Conservation (phyloP, 2,329 filamentous ascomycete genomes). For the Trichoderma simmonsii region DNA sequence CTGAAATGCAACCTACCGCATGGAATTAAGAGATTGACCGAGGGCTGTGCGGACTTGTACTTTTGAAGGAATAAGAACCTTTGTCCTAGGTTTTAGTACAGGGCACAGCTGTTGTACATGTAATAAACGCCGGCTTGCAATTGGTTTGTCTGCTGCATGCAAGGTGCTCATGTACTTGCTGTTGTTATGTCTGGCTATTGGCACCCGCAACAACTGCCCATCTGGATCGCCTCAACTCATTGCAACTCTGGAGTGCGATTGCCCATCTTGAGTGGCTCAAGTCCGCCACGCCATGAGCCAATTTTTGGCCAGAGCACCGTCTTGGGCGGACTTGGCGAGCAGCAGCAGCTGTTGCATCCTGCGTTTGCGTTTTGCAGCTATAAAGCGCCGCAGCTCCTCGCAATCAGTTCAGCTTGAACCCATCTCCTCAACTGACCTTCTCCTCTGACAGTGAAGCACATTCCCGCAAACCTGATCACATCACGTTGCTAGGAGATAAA, state of each 20-base stretch:
- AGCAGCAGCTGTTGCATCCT: background rate
- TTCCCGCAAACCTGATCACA: background rate
- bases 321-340: background rate
- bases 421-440: background rate
- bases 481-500: background rate
- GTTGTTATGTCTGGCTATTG: background rate
- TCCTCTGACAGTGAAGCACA: background rate
- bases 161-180: background rate
- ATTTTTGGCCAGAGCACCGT: background rate
- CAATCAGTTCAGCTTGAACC: background rate
- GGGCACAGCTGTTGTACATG: background rate
- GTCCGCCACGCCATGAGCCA: background rate
- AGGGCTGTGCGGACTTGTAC: background rate
- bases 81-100: no score
- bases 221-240: background rate
- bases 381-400: conserved; percentile 1
- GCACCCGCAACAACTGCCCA: background rate
- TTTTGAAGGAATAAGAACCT: no score
- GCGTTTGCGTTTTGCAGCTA: background rate
- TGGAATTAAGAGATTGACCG: conserved; percentile 5
- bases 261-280: background rate
- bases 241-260: background rate
- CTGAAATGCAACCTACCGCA: background rate
- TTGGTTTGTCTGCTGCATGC: background rate
- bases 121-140: background rate